A percentile compares a stretch with the other conserved stretches of the same genome.
Evolutionary conservation across 108 stramenopile genomes (phyloP).

Genomic region (Nannochloropsis oceanica): DNA sequence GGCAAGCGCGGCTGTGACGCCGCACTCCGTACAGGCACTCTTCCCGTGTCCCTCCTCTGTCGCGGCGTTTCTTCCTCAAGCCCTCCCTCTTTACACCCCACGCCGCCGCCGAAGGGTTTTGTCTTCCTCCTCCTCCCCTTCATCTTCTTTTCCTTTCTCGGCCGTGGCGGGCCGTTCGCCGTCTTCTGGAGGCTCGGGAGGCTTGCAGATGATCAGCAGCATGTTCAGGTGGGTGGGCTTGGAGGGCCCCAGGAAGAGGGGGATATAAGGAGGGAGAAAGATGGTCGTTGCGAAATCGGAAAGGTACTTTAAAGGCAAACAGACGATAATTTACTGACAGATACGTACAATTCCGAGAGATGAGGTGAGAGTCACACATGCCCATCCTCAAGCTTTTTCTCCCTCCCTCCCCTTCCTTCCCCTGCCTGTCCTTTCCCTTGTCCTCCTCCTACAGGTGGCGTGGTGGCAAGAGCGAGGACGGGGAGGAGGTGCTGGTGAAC

Average conservation of each 20-base stretch:
- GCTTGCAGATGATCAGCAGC: background rate
- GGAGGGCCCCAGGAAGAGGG: background rate
- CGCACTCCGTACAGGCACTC: background rate
- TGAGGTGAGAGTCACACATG: too few relatives aligned
- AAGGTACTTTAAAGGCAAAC: too few relatives aligned
- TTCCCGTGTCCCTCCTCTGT: background rate
- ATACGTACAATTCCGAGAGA: too few relatives aligned
- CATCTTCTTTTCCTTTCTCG: background rate
- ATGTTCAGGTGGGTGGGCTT: background rate
- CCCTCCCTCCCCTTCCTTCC: background rate
- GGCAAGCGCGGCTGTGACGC: background rate
- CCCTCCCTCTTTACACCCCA: background rate
- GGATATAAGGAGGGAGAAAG: too few relatives aligned
- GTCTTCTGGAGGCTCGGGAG: background rate
- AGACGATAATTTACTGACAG: too few relatives aligned
- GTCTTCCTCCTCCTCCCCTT: background rate
- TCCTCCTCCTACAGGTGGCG: background rate
- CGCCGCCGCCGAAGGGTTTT: background rate
- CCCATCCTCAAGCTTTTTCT: too few relatives aligned
- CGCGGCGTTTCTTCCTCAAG: background rate
- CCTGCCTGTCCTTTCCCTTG: background rate
- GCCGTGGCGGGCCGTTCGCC: background rate
- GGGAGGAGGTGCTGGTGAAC: conserved; percentile 50
- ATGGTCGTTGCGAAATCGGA: too few relatives aligned
- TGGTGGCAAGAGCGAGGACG: conserved; percentile 10